Conservation (phyloP, 805 yeast species). For the Kockiozyma suomiensis region DNA sequence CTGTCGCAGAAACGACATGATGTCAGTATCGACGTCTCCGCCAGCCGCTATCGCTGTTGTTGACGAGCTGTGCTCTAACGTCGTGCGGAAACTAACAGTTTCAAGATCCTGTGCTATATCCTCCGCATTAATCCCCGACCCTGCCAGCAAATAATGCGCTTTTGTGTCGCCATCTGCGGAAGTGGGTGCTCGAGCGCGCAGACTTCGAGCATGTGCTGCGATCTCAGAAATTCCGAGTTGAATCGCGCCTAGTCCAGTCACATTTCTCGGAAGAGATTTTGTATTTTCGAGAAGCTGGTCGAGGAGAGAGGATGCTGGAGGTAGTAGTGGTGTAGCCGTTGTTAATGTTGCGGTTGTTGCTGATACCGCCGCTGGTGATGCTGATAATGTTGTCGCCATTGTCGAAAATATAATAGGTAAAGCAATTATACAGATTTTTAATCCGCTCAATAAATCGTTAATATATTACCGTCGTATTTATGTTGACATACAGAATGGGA, state of each 20-base stretch:
- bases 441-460: too few relatives aligned
- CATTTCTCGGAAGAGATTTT: conserved; percentile 30
- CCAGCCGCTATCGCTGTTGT: conserved; percentile 20
- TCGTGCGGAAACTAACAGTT: conserved; percentile 44
- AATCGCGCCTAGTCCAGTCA: conserved; percentile 63
- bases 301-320: conserved; percentile 31
- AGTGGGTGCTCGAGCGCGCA: conserved; percentile 49
- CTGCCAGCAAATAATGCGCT: conserved; percentile 82
- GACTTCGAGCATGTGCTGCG: conserved; percentile 62
- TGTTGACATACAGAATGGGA: too few relatives aligned
- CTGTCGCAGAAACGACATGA: conserved; percentile 63
- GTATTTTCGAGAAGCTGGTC: conserved; percentile 32
- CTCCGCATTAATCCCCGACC: conserved; percentile 84
- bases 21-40: conserved; percentile 44
- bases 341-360: neutral
- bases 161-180: conserved; percentile 45
- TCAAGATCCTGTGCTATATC: conserved; percentile 65
- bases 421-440: neutral
- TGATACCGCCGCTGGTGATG: neutral
- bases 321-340: neutral
- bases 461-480: too few relatives aligned
- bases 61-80: conserved; percentile 38
- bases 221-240: conserved; percentile 81
- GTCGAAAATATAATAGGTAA: neutral
- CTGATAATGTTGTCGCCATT: neutral